These are phyloP conservation scores for Saccharomycopsis olivae DNA, from an alignment of 805 yeast genomes.

Conservation along the genomic window DNA sequence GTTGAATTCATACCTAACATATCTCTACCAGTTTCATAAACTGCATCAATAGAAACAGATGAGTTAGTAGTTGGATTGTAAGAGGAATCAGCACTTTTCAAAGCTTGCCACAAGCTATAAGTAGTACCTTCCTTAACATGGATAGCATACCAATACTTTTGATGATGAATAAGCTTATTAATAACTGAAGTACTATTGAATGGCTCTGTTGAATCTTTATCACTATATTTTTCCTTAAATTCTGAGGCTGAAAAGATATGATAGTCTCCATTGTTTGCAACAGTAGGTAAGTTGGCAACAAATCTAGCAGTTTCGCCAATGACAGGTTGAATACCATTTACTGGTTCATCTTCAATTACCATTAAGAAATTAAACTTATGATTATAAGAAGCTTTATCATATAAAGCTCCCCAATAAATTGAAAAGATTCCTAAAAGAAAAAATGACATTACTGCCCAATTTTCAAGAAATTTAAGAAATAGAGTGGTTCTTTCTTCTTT, in stretches of 20 bases:
- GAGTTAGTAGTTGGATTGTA: not conserved
- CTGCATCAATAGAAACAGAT: conserved; percentile 26
- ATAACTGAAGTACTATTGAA: not conserved
- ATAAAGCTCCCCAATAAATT: conserved; percentile 14
- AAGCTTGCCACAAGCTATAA: conserved; percentile 21
- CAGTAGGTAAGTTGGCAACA: not conserved
- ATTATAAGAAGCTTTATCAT: conserved; percentile 7
- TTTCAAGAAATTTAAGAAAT: conserved; percentile 11
- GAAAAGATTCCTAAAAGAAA: conserved; percentile 14
- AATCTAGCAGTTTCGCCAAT: conserved; percentile 2
- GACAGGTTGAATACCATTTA: conserved; percentile 7
- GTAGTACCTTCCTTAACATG: conserved; percentile 43
- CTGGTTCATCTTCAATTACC: conserved; percentile 11
- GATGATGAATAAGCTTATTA: conserved; percentile 20
- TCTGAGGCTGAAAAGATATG: conserved; percentile 3
- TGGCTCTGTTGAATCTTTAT: not conserved
- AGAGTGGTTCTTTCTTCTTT: conserved; percentile 6
- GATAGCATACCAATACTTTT: conserved; percentile 54
- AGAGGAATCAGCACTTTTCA: conserved; percentile 13
- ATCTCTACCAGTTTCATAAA: conserved; percentile 60
- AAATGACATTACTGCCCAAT: conserved; percentile 12
- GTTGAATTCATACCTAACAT: conserved; percentile 34
- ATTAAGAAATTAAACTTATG: conserved; percentile 7
- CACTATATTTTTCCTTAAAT: conserved; percentile 6
- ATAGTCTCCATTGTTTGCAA: conserved; percentile 8